Conservation (phyloP, 306 rosid species). For the Vachellia pachyceras region DNA sequence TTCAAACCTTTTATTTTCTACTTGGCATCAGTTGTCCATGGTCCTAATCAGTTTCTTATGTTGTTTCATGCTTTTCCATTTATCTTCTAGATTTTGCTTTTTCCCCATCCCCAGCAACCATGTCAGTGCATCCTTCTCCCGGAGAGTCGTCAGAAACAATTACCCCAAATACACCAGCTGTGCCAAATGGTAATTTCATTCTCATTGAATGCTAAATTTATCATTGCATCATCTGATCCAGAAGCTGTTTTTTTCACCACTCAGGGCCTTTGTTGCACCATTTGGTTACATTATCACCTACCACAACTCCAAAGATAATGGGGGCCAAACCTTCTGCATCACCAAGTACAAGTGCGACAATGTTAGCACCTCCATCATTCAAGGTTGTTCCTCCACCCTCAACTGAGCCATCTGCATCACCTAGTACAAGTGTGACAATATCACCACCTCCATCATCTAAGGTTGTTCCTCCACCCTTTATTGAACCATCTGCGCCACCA, state of each 20-base stretch:
- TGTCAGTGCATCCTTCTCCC: slow-evolving; percentile 50
- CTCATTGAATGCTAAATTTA: slow-evolving; percentile 25
- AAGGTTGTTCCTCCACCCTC: background rate
- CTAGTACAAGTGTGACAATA: slow-evolving; percentile 48
- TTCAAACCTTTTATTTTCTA: background rate
- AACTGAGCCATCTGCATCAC: slow-evolving; percentile 41
- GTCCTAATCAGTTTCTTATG: background rate
- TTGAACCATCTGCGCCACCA: background rate
- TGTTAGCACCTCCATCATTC: slow-evolving; percentile 28
- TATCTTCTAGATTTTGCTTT: slow-evolving; percentile 52
- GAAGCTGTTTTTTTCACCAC: slow-evolving; percentile 40
- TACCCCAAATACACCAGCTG: slow-evolving; percentile 54
- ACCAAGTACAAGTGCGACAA: slow-evolving; percentile 50
- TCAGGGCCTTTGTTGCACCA: slow-evolving; percentile 60
- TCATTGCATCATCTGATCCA: slow-evolving; percentile 31
- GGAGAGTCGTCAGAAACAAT: slow-evolving; percentile 41
- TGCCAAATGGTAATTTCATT: slow-evolving; percentile 58
- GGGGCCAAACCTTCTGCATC: slow-evolving; percentile 56
- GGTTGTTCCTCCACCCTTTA: background rate
- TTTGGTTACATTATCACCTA: slow-evolving; percentile 51
- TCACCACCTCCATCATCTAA: slow-evolving; percentile 35
- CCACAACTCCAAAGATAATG: slow-evolving; percentile 43
- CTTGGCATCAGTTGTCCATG: background rate
- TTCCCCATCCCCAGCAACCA: slow-evolving; percentile 62
- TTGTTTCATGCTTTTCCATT: slow-evolving; percentile 2